A percentile compares a stretch with the other conserved stretches of the same genome.
These are phyloP conservation scores for Lathyrus aphaca DNA, from an alignment of 306 rosid genomes.

Conservation along the genomic window DNA sequence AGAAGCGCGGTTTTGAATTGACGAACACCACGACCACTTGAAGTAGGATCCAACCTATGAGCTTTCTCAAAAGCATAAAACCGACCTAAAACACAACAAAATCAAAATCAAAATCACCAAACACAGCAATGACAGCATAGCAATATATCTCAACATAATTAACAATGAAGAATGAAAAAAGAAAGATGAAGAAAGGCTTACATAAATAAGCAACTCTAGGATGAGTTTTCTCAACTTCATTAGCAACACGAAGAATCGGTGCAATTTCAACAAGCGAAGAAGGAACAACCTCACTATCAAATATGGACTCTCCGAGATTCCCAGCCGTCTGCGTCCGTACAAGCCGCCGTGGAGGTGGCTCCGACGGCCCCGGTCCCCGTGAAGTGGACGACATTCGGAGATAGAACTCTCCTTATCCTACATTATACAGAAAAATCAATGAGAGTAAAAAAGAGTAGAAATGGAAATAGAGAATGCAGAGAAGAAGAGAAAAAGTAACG, in stretches of 20 bases:
- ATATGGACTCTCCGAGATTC: slow-evolving; percentile 74
- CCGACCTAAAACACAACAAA: slow-evolving; percentile 60
- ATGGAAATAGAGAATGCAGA: too few species aligned
- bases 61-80: slow-evolving; percentile 99
- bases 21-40: slow-evolving; percentile 99
- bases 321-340: too few species aligned
- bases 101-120: slow-evolving; percentile 7
- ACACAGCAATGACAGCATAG: not conserved
- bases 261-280: slow-evolving; percentile 90
- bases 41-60: slow-evolving; percentile 93
- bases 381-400: too few species aligned
- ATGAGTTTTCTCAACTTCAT: too few species aligned
- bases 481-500: too few species aligned
- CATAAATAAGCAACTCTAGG: slow-evolving; percentile 99
- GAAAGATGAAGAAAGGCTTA: slow-evolving; percentile 33
- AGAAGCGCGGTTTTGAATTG: slow-evolving; percentile 98
- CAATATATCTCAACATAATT: too few species aligned
- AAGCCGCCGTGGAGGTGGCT: too few species aligned
- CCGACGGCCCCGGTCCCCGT: too few species aligned
- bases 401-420: too few species aligned
- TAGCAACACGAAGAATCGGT: slow-evolving; percentile 91
- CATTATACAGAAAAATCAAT: too few species aligned
- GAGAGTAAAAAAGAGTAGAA: too few species aligned
- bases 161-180: too few species aligned
- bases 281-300: slow-evolving; percentile 89